Conservation (phyloP, 2,329 filamentous ascomycete genomes). For the Akanthomyces dipterigenus region DNA sequence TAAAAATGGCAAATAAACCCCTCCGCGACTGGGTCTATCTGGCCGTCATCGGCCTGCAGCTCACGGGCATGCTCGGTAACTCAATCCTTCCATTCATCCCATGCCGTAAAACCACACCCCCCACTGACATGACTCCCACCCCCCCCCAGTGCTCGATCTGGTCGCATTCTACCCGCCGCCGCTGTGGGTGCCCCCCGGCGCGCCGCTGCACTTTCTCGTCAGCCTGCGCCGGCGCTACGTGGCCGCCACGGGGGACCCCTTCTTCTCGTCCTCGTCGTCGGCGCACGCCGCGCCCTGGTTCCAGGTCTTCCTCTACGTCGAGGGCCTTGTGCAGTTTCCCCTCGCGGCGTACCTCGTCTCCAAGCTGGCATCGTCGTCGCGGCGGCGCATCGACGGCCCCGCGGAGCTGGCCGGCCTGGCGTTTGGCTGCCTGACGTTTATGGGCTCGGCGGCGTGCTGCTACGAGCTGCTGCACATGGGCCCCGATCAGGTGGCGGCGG, state of each 20-base stretch:
- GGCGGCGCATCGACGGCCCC: conserved; percentile 28
- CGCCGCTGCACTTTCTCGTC: conserved; percentile 43
- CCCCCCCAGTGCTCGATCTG: conserved; percentile 43
- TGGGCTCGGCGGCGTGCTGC: conserved; percentile 46
- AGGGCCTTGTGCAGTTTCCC: conserved; percentile 45
- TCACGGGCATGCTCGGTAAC: conserved; percentile 31
- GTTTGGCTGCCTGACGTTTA: conserved; percentile 44
- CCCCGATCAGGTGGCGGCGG: conserved; percentile 33
- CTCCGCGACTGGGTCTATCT: conserved; percentile 31
- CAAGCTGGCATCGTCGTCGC: conserved; percentile 26
- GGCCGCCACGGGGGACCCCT: conserved; percentile 44
- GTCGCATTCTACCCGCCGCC: conserved; percentile 44
- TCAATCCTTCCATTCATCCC: not conserved
- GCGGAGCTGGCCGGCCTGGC: conserved; percentile 45
- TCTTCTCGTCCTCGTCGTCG: conserved; percentile 34
- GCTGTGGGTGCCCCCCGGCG: conserved; percentile 34
- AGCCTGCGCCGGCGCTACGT: conserved; percentile 41
- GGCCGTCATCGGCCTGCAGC: conserved; percentile 25
- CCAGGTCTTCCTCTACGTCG: conserved; percentile 42
- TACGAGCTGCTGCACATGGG: conserved; percentile 45
- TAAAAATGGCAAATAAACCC: conserved; percentile 1
- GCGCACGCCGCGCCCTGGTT: conserved; percentile 40
- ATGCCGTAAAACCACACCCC: not conserved
- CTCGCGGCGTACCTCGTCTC: conserved; percentile 41
- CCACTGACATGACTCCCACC: not conserved